Evolutionary conservation across 805 yeast genomes (phyloP).

Genomic region (Nakazawaea sp.): DNA sequence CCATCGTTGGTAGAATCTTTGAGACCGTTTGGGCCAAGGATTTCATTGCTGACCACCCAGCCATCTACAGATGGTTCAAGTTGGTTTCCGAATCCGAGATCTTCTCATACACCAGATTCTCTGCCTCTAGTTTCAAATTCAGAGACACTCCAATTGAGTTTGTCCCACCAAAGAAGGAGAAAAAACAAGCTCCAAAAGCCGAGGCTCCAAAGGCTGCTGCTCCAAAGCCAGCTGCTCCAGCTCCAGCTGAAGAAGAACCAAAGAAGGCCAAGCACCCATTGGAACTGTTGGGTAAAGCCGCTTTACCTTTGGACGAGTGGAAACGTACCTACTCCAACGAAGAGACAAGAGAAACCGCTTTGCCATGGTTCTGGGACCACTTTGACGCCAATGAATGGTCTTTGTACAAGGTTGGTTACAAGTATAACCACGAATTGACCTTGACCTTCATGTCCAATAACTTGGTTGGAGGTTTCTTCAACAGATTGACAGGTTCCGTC

Average conservation of each 20-base stretch:
- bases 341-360: conserved; percentile 80
- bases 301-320: conserved; percentile 71
- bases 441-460: conserved; percentile 90
- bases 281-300: conserved; percentile 61
- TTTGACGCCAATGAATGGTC: conserved; percentile 84
- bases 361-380: conserved; percentile 93
- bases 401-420: conserved; percentile 81
- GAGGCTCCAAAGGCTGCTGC: conserved; percentile 22
- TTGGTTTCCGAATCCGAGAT: conserved; percentile 21
- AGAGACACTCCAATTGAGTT: conserved; percentile 60
- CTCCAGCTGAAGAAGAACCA: conserved; percentile 2
- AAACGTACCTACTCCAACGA: conserved; percentile 86
- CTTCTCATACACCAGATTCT: conserved; percentile 40
- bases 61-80: conserved; percentile 44
- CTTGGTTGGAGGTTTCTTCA: conserved; percentile 88
- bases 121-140: conserved; percentile 44
- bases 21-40: conserved; percentile 37
- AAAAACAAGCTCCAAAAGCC: conserved; percentile 17
- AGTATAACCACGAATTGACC: conserved; percentile 88
- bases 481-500: conserved; percentile 77
- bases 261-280: conserved; percentile 82
- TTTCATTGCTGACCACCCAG: conserved; percentile 45
- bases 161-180: conserved; percentile 51
- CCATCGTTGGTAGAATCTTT: conserved; percentile 39
- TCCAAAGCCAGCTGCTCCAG: conserved; percentile 13